Percentiles rank a stretch among this genome's conserved stretches.
These are phyloP conservation scores for Euphorbia schlechtendalii DNA, from an alignment of 441 rosid genomes.

Conservation along the genomic window DNA sequence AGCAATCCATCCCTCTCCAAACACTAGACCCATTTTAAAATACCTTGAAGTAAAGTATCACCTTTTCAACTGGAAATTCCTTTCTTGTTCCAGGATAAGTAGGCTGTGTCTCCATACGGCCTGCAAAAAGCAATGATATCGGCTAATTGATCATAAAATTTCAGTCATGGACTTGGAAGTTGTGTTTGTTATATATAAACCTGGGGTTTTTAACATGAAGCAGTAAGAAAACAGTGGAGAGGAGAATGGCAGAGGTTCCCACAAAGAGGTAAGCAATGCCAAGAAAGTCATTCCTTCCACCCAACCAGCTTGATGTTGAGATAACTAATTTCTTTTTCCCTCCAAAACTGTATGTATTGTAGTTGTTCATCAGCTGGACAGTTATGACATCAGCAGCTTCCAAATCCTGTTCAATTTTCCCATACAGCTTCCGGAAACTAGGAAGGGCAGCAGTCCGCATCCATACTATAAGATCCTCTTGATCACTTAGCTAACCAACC, in stretches of 20 bases:
- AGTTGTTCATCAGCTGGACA: constrained; percentile 49
- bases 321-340: constrained; percentile 81
- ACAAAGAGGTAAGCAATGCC: constrained; percentile 75
- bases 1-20: too few relatives aligned
- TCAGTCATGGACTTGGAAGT: too few relatives aligned
- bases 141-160: too few relatives aligned
- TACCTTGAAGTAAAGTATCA: constrained; percentile 1
- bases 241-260: constrained; percentile 50
- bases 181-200: too few relatives aligned
- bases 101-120: constrained; percentile 40
- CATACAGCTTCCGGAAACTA: constrained; percentile 84
- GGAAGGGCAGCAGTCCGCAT: constrained; percentile 98
- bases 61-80: constrained; percentile 35
- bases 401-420: constrained; percentile 80
- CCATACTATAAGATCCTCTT: constrained; percentile 93
- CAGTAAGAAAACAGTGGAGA: constrained; percentile 53
- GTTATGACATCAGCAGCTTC: constrained; percentile 36
- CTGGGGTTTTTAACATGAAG: constrained; percentile 58
- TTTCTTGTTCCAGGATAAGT: constrained; percentile 48
- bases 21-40: background rate
- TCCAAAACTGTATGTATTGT: constrained; percentile 76
- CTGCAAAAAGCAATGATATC: constrained; percentile 39
- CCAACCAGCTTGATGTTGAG: constrained; percentile 82
- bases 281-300: constrained; percentile 82
- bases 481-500: constrained; percentile 86